Evolutionary conservation across 2,329 filamentous ascomycete genomes (phyloP), one percentile per base, ranked within the genome.

Genomic region (Colletotrichum liriopes): DNA sequence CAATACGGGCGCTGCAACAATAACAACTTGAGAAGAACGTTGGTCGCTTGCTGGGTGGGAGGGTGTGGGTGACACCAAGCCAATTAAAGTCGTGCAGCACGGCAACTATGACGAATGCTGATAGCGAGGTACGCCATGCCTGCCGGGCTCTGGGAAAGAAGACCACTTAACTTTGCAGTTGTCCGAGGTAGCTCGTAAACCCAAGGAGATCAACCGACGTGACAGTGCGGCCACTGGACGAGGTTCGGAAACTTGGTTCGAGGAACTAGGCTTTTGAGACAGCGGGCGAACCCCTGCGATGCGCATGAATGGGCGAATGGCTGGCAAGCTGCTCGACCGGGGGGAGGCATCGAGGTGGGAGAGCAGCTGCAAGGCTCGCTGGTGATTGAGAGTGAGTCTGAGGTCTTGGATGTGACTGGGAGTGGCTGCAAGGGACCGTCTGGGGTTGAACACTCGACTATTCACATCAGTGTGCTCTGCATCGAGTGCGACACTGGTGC

Each of bases 381-480:
- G 60, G 2, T 32, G 23, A 64, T 43, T 20, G 37, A 54, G 61
- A 43, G 32, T 43, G 47, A 47, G 56, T 26, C 54, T 39, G n/a
- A 23, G 35, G 54, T 56, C 54, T 39, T 35, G n/a, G 54, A n/a
- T 52, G 23, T 63, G 45, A 63, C 52, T 55, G 23, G 41, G 56
- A 67, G 39, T 71, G 64, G 65, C 68, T 71, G 65, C 65, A 71
- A 71, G 68, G 65, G 68, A 62, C 65, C 65, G 65, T 64, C 54
- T 69, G 65, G 59, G 69, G 54, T 72, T 59, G 52, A 72, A 64
- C 52, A 69, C 51, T 54, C 35, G 37, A 54, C 11, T 14, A 20
- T 23, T 29, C 39, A 41, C 23, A 23, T 52, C 62, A 35, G 39
- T n/a, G 8, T 56, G 29, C n/a, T 56, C 39, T 65, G 49, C 23